Evolutionary conservation across 352 stramenopile genomes (phyloP).

Genomic region (Phytophthora niederhauseri): DNA sequence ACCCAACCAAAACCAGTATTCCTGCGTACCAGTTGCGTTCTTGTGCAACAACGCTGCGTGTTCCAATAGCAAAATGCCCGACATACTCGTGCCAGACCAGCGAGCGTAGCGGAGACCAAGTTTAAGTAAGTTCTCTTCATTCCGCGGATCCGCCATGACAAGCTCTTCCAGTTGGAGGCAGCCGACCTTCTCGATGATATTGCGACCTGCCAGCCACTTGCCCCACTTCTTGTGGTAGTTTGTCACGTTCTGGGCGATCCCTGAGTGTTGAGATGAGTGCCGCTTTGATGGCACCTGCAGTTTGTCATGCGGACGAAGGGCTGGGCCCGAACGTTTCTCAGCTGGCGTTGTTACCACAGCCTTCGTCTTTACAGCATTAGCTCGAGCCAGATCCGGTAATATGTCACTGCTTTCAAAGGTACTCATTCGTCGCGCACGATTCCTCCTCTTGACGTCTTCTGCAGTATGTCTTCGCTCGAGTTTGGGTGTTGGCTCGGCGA

Average conservation of each 20-base stretch:
- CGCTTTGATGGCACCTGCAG: constrained; percentile 8
- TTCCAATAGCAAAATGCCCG: constrained; percentile 62
- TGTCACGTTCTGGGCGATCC: constrained; percentile 14
- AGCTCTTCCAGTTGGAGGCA: constrained; percentile 73
- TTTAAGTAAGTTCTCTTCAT: constrained; percentile 55
- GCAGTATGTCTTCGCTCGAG: constrained; percentile 18
- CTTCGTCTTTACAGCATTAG: constrained; percentile 6
- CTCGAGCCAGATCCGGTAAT: constrained; percentile 11
- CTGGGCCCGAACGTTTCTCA: constrained; percentile 2
- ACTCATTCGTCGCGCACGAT: constrained; percentile 13
- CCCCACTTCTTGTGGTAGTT: constrained; percentile 72
- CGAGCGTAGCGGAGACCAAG: constrained; percentile 66
- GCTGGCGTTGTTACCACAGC: not conserved
- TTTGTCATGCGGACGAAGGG: constrained; percentile 5
- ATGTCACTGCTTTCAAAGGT: constrained; percentile 7
- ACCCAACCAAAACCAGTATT: constrained; percentile 75
- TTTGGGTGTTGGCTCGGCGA: not conserved
- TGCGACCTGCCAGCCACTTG: constrained; percentile 49
- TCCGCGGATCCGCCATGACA: constrained; percentile 48
- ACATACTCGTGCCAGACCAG: constrained; percentile 56
- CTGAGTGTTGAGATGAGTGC: constrained; percentile 14
- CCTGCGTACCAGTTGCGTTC: constrained; percentile 43
- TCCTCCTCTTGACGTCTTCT: constrained; percentile 20
- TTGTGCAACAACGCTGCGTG: constrained; percentile 55
- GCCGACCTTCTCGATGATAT: constrained; percentile 70